Evolutionary conservation across 2,329 filamentous ascomycete genomes (phyloP).

Genomic region (Colletotrichum spaethianum): DNA sequence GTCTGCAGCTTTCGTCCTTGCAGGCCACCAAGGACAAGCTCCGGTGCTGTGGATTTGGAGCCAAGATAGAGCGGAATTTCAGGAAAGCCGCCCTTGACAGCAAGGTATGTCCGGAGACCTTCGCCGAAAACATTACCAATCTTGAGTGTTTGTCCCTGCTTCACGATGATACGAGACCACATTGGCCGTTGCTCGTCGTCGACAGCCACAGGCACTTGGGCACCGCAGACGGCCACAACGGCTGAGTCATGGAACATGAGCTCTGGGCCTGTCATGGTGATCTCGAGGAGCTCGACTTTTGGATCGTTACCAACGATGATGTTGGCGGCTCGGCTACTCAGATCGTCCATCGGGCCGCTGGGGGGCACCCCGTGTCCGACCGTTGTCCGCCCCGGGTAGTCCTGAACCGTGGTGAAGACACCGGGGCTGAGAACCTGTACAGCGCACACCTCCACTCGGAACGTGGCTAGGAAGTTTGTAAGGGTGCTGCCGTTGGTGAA

Average conservation of each 20-base stretch:
- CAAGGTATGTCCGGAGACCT: conserved; percentile 72
- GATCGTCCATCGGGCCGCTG: conserved; percentile 72
- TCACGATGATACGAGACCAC: conserved; percentile 12
- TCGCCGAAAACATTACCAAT: conserved; percentile 63
- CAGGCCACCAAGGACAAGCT: conserved; percentile 71
- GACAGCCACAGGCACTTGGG: background rate
- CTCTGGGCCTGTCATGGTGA: conserved; percentile 6
- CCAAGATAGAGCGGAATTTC: conserved; percentile 70
- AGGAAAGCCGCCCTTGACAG: conserved; percentile 58
- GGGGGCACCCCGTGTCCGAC: conserved; percentile 72
- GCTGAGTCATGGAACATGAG: background rate
- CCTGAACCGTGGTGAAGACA: conserved; percentile 61
- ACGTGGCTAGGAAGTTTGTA: background rate
- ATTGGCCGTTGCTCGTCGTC: background rate
- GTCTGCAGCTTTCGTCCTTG: conserved; percentile 70
- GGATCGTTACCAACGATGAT: conserved; percentile 69
- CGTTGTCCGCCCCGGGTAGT: conserved; percentile 69
- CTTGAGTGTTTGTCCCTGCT: conserved; percentile 11
- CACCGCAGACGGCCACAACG: conserved; percentile 16
- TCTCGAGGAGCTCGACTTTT: conserved; percentile 67
- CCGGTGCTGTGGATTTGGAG: conserved; percentile 71
- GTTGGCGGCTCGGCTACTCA: conserved; percentile 72
- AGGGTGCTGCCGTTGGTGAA: conserved; percentile 15
- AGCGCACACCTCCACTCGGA: background rate
- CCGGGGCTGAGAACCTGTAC: conserved; percentile 9